These are phyloP conservation scores for Claviceps paspali DNA, from an alignment of 2,329 filamentous ascomycete genomes.

Conservation along the genomic window DNA sequence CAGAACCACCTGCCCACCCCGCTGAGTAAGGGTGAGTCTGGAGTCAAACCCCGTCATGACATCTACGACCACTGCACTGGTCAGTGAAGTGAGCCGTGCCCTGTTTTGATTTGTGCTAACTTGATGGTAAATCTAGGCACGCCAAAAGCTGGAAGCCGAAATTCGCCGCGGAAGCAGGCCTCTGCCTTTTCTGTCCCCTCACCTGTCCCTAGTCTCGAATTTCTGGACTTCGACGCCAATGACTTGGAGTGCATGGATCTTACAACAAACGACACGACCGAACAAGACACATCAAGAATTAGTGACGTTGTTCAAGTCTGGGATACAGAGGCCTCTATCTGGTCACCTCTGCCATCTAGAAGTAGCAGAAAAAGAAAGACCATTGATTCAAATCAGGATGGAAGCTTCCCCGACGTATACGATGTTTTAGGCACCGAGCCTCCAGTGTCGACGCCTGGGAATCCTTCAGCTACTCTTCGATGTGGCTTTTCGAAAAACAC, in stretches of 20 bases:
- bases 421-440: slow-evolving; percentile 28
- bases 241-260: slow-evolving; percentile 25
- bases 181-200: slow-evolving; percentile 7
- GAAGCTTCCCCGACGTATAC: slow-evolving; percentile 39
- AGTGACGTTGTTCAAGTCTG: slow-evolving; percentile 25
- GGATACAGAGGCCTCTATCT: slow-evolving; percentile 26
- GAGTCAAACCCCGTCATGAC: slow-evolving; percentile 8
- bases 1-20: slow-evolving; percentile 29
- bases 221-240: slow-evolving; percentile 20
- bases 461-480: slow-evolving; percentile 10
- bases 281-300: slow-evolving; percentile 19
- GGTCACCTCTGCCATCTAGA: slow-evolving; percentile 21
- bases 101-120: not conserved
- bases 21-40: slow-evolving; percentile 10
- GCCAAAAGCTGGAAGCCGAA: slow-evolving; percentile 11
- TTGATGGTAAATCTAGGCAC: not conserved
- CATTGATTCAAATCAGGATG: slow-evolving; percentile 22
- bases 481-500: slow-evolving; percentile 10
- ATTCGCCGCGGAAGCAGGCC: slow-evolving; percentile 14
- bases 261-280: slow-evolving; percentile 22
- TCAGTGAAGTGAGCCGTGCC: not conserved
- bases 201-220: slow-evolving; percentile 15
- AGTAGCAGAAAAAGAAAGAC: slow-evolving; percentile 38
- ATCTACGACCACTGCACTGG: slow-evolving; percentile 5
- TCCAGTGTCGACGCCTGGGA: slow-evolving; percentile 20